phyloP scores from a whole-genome alignment of 2,329 filamentous ascomycete species.

The Colletotrichum neosansevieriae region DNA sequence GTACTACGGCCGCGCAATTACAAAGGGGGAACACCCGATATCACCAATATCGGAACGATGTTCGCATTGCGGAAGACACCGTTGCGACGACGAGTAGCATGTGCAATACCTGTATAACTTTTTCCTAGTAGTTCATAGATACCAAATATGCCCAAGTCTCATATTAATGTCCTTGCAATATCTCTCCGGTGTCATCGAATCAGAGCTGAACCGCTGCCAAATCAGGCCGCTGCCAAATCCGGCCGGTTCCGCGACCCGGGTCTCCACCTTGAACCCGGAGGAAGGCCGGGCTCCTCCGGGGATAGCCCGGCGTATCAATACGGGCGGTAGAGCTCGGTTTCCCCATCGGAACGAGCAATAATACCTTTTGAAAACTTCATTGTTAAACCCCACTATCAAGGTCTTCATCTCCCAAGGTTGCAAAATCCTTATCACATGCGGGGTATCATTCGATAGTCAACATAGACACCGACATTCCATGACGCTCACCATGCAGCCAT shows the following conservation, averaged over 20 bases:
- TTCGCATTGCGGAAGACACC: conserved; percentile 17
- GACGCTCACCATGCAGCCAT: conserved; percentile 1
- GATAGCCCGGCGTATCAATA: not conserved
- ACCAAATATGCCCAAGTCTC: not conserved
- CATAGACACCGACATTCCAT: conserved; percentile 9
- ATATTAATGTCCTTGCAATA: not conserved
- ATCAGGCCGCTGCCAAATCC: not conserved
- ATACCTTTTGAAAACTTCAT: not conserved
- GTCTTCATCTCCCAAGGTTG: not conserved
- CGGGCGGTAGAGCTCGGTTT: no score
- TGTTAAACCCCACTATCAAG: no score
- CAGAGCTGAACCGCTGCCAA: not conserved
- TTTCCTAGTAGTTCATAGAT: not conserved
- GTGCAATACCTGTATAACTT: not conserved
- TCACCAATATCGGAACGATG: conserved; percentile 1
- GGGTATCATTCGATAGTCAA: not conserved
- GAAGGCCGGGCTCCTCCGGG: not conserved
- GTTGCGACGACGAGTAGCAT: not conserved
- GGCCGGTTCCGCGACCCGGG: not conserved
- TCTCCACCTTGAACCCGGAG: not conserved
- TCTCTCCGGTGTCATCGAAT: not conserved
- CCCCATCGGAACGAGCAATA: not conserved
- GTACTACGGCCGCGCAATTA: not conserved
- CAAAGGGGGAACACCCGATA: not conserved
- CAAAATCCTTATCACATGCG: conserved; percentile 6